These are phyloP conservation scores for Smittium culicis DNA, from an alignment of 371 early-diverging fungal genomes.

Conservation along the genomic window DNA sequence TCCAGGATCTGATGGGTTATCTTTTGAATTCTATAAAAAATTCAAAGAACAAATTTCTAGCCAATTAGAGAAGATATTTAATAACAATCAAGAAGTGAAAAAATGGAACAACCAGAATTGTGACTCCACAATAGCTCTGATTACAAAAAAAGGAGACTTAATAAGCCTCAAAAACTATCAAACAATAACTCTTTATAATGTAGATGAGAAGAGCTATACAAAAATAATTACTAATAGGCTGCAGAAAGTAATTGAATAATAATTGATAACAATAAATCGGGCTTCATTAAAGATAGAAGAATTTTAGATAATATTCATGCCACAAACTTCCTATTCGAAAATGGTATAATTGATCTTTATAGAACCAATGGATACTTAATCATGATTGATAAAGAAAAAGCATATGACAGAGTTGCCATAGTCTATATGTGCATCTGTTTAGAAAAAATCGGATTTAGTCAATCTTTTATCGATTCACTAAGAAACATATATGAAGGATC, in stretches of 20 bases:
- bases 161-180: neutral
- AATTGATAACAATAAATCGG: neutral
- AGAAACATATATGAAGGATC: constrained; percentile 6
- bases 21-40: constrained; percentile 11
- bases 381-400: constrained; percentile 10
- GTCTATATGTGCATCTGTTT: neutral
- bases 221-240: constrained; percentile 7
- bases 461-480: neutral
- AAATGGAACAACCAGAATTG: neutral
- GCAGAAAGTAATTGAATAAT: constrained; percentile 2
- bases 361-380: constrained; percentile 3
- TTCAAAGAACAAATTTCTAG: neutral
- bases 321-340: constrained; percentile 8
- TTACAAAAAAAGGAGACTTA: neutral
- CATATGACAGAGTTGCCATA: constrained; percentile 8
- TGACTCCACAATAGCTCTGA: neutral
- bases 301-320: constrained; percentile 1
- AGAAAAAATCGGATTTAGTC: constrained; percentile 4
- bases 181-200: neutral
- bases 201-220: neutral
- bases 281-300: constrained; percentile 2
- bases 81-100: neutral
- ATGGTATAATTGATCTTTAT: neutral
- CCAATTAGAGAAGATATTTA: neutral
- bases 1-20: constrained; percentile 12